Evolutionary conservation across 2,329 filamentous ascomycete genomes (phyloP).

Genomic region (Phaeophleospora eucalypticola): DNA sequence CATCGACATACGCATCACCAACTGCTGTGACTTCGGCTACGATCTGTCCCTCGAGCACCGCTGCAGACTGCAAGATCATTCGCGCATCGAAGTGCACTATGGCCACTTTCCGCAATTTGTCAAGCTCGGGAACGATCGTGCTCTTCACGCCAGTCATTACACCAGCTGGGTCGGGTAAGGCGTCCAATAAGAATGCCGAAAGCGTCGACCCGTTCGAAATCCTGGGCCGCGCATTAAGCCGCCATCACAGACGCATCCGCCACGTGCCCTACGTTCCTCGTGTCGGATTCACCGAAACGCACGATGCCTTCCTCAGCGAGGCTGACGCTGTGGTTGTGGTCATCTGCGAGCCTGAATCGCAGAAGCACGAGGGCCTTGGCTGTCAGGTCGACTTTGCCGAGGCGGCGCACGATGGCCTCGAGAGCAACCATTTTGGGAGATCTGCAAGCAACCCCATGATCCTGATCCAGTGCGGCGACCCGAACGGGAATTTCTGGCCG

Average conservation of each 20-base stretch:
- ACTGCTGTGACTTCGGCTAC: background rate
- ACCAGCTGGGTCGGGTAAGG: slow-evolving; percentile 30
- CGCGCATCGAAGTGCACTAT: slow-evolving; percentile 16
- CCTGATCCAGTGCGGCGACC: slow-evolving; percentile 20
- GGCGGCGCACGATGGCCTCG: slow-evolving; percentile 13
- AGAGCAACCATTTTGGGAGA: slow-evolving; percentile 2
- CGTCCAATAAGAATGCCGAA: slow-evolving; percentile 39
- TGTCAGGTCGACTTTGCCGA: slow-evolving; percentile 24
- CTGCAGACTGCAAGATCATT: slow-evolving; percentile 13
- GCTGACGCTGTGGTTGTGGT: slow-evolving; percentile 61
- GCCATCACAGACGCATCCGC: slow-evolving; percentile 57
- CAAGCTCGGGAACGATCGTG: slow-evolving; percentile 39
- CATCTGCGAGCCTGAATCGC: slow-evolving; percentile 46
- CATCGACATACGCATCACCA: background rate
- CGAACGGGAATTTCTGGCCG: slow-evolving; percentile 16
- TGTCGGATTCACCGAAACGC: slow-evolving; percentile 59
- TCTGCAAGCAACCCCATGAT: slow-evolving; percentile 10
- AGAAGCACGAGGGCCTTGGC: slow-evolving; percentile 14
- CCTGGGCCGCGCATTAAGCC: slow-evolving; percentile 60
- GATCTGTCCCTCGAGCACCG: background rate
- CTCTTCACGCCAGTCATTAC: slow-evolving; percentile 43
- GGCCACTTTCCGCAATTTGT: slow-evolving; percentile 31
- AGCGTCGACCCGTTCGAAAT: slow-evolving; percentile 67
- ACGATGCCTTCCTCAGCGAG: slow-evolving; percentile 59
- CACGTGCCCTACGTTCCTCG: slow-evolving; percentile 68